Percentiles rank a stretch among this genome's conserved stretches.
phyloP scores from a whole-genome alignment of 345 rosid species.

The Xanthoceras sorbifolium region DNA sequence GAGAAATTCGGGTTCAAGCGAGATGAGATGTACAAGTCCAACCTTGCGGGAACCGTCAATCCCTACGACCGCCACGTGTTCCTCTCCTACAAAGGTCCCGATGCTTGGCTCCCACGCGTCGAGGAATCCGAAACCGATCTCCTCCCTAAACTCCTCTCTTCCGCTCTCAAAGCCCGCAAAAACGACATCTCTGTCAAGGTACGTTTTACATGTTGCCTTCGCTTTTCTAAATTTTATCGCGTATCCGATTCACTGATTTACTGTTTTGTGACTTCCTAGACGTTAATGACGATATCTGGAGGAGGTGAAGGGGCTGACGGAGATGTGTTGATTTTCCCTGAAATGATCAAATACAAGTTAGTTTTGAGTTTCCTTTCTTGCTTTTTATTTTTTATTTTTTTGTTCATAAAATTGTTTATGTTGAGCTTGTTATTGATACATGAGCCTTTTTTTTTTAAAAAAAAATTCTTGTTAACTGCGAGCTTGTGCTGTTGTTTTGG shows the following conservation, averaged over 20 bases:
- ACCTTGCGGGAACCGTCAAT: slow-evolving; percentile 64
- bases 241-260: neutral
- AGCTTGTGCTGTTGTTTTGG: too few relatives aligned
- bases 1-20: slow-evolving; percentile 74
- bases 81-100: slow-evolving; percentile 61
- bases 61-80: slow-evolving; percentile 82
- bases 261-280: slow-evolving; percentile 38
- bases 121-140: slow-evolving; percentile 60
- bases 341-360: slow-evolving; percentile 89
- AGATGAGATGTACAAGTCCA: slow-evolving; percentile 71
- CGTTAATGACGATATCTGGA: slow-evolving; percentile 67
- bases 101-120: slow-evolving; percentile 65
- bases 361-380: slow-evolving; percentile 9
- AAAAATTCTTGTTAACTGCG: too few relatives aligned
- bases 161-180: slow-evolving; percentile 71
- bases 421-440: neutral
- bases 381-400: neutral
- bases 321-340: slow-evolving; percentile 93
- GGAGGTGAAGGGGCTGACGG: slow-evolving; percentile 71
- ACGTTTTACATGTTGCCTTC: neutral
- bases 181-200: slow-evolving; percentile 63
- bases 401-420: neutral
- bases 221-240: neutral
- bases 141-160: slow-evolving; percentile 63
- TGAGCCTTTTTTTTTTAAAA: too few relatives aligned